phyloP scores from a whole-genome alignment of 305 asterid species.

The Rubia peregrina region DNA sequence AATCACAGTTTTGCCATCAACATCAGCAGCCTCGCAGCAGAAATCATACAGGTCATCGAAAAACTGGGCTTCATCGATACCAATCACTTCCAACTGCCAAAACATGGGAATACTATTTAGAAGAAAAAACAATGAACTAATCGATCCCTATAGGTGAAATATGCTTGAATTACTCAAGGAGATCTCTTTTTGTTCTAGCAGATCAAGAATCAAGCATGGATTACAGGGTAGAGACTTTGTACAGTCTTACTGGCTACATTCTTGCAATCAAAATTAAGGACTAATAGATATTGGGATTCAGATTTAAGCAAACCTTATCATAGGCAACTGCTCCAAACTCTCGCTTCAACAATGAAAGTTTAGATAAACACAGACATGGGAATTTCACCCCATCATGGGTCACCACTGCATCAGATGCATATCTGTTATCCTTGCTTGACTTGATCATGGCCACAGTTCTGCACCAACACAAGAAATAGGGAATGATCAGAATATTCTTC shows the following conservation, averaged over 20 bases:
- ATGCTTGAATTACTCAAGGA: neutral
- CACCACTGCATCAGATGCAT: constrained; percentile 63
- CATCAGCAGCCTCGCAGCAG: constrained; percentile 73
- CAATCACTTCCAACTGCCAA: constrained; percentile 75
- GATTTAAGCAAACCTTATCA: constrained; percentile 28
- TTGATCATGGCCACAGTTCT: constrained; percentile 69
- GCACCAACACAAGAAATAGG: constrained; percentile 7
- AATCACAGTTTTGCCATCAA: constrained; percentile 58
- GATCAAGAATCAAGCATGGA: neutral
- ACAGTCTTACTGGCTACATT: neutral
- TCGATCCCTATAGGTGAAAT: neutral
- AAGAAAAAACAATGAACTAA: neutral
- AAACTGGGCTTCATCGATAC: constrained; percentile 85
- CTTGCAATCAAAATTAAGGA: neutral
- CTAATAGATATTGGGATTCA: neutral
- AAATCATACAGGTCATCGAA: constrained; percentile 79
- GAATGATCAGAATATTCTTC: neutral
- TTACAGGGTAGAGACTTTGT: no score
- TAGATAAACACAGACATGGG: constrained; percentile 62
- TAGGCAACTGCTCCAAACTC: constrained; percentile 45
- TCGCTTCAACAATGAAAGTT: constrained; percentile 53
- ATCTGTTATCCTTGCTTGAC: constrained; percentile 71
- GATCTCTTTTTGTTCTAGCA: neutral
- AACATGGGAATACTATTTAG: constrained; percentile 8
- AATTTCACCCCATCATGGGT: constrained; percentile 72